phyloP scores from a whole-genome alignment of 2,329 filamentous ascomycete genomes.

The Beauveria bassiana region DNA sequence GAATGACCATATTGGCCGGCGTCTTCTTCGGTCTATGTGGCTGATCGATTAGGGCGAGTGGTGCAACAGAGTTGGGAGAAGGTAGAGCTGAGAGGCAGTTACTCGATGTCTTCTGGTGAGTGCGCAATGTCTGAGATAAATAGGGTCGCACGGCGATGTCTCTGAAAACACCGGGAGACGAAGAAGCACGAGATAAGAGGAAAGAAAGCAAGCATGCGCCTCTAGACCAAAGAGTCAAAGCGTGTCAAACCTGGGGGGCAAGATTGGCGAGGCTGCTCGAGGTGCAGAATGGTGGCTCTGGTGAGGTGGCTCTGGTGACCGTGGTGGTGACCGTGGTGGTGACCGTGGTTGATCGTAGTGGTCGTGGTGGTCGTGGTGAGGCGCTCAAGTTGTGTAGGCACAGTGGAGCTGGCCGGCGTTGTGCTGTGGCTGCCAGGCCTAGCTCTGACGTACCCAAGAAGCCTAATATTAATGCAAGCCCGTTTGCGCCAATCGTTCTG shows the following conservation, averaged over 20 bases:
- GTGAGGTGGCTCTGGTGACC: no score
- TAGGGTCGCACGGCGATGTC: background rate
- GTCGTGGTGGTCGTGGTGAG: background rate
- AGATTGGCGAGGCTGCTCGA: background rate
- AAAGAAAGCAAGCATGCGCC: background rate
- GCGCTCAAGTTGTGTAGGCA: background rate
- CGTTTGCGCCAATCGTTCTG: no score
- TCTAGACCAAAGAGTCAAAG: background rate
- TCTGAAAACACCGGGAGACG: background rate
- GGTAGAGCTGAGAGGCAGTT: background rate
- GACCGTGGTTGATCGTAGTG: no score
- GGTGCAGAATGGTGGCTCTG: background rate
- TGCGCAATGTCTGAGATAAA: background rate
- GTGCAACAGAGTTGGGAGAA: background rate
- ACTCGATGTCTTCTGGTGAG: background rate
- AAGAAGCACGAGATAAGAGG: background rate
- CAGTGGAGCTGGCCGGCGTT: background rate
- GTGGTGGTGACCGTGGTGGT: no score
- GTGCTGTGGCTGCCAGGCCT: background rate
- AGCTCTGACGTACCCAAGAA: background rate
- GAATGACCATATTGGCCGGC: background rate
- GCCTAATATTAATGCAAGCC: no score
- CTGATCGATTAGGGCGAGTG: background rate
- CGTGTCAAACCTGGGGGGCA: background rate
- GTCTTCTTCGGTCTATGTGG: background rate